Evolutionary conservation across 495 filamentous ascomycete species (phyloP), one percentile per base, ranked within the genome.

Genomic region (Daldinia caldariorum): DNA sequence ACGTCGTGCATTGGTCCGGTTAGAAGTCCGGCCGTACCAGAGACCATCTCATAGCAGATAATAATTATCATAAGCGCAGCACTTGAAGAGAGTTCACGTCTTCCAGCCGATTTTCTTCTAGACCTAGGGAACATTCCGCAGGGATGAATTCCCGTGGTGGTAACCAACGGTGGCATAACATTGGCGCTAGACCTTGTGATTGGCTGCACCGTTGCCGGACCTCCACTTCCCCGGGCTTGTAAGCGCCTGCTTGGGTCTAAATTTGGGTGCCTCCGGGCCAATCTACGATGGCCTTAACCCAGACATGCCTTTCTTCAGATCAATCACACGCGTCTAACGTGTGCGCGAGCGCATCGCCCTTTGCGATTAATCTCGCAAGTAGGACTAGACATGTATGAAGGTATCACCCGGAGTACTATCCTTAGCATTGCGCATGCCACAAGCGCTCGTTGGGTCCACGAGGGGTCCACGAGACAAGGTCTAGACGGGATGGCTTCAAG

Each of bases 381-480:
- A 45, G 59, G 51, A 39, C 22, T 32, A 32, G 29, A 58, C 45
- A 67, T 70, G 67, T 64, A 63, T 13, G 61, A 69, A 20, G 66
- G 70, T 73, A 43, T 64, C 70, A 73, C 58, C 61, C 66, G 66
- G 57, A 13, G 31, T 67, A 20, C 71, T 73, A 73, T 73, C 67
- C 58, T 67, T 69, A 73, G 70, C 34, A 59, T 43, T 47, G n/a
- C 50, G 54, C 60, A 61, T 58, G 16, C 35, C 38, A 14, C 57
- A 66, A 68, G 70, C 70, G 70, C 70, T 55, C 12, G 35, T 16
- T 13, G 14, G 60, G 32, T 58, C 64, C 60, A 63, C 43, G 56
- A 10, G 18, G 14, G 60, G 32, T 58, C 64, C 60, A 63, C 43
- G 56, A 10, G 53, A 61, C 60, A 68, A 68, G 14, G 49, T 65